phyloP scores from a whole-genome alignment of 306 rosid genomes.

The Ammopiptanthus mongolicus region DNA sequence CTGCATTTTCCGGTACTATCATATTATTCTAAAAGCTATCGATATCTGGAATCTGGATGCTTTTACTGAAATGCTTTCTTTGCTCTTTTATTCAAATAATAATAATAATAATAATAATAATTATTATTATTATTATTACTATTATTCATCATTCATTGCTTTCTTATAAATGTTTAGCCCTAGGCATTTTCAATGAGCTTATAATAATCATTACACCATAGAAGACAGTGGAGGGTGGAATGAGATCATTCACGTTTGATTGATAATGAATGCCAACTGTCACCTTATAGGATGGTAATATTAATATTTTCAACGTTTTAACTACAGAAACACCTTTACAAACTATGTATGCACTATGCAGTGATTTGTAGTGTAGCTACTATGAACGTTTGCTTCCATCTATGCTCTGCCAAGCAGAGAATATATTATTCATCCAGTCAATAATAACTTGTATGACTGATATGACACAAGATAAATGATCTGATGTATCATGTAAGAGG shows the following conservation, averaged over 20 bases:
- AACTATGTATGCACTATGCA: not conserved
- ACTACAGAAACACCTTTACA: not conserved
- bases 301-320: too few species aligned
- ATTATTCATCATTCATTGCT: not conserved
- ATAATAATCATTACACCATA: not conserved
- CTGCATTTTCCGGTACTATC: constrained; percentile 48
- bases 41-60: not conserved
- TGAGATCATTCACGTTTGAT: not conserved
- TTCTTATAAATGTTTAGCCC: too few species aligned
- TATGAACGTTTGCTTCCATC: not conserved
- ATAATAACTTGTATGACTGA: not conserved
- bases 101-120: too few species aligned
- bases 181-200: too few species aligned
- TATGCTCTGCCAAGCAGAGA: not conserved
- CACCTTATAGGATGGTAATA: not conserved
- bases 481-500: not conserved
- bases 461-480: not conserved
- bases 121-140: not conserved
- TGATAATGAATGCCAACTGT: not conserved
- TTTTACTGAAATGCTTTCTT: too few species aligned
- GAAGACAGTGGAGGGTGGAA: not conserved
- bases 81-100: too few species aligned
- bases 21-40: too few species aligned
- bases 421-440: not conserved
- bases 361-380: not conserved